Conservation (phyloP, 2,329 filamentous ascomycete species). For the Neophaeococcomyces aloes region DNA sequence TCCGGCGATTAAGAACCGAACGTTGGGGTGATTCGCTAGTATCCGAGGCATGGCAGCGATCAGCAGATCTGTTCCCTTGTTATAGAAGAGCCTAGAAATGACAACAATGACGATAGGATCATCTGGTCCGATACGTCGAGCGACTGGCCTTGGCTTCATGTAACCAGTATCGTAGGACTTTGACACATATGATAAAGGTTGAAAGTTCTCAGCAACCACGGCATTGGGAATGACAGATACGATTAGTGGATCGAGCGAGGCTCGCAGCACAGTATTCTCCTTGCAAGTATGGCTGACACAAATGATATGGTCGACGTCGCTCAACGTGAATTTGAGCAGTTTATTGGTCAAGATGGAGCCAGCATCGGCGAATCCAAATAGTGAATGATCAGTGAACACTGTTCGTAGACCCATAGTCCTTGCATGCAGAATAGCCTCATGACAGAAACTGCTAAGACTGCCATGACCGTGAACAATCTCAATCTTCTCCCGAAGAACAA, state of each 20-base stretch:
- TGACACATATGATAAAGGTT: conserved; percentile 51
- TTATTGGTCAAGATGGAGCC: conserved; percentile 96
- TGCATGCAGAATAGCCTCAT: conserved; percentile 89
- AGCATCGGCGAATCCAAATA: conserved; percentile 95
- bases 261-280: conserved; percentile 91
- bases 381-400: conserved; percentile 92
- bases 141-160: conserved; percentile 37
- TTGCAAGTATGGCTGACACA: conserved; percentile 99
- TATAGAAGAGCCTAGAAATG: conserved; percentile 94
- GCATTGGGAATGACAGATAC: conserved; percentile 97
- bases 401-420: conserved; percentile 92
- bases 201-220: conserved; percentile 92
- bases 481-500: conserved; percentile 85
- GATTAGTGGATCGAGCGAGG: conserved; percentile 89
- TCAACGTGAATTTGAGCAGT: conserved; percentile 86
- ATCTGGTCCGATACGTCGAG: conserved; percentile 62
- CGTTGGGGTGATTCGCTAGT: conserved; percentile 77
- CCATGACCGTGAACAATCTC: conserved; percentile 98
- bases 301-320: conserved; percentile 95
- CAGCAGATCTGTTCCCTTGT: conserved; percentile 95
- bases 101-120: conserved; percentile 94
- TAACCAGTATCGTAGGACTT: conserved; percentile 30
- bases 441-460: conserved; percentile 82
- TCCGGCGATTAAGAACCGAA: conserved; percentile 92
- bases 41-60: conserved; percentile 92